phyloP scores from a whole-genome alignment of 139 green algal species.

The Auxenochlorella protothecoides region DNA sequence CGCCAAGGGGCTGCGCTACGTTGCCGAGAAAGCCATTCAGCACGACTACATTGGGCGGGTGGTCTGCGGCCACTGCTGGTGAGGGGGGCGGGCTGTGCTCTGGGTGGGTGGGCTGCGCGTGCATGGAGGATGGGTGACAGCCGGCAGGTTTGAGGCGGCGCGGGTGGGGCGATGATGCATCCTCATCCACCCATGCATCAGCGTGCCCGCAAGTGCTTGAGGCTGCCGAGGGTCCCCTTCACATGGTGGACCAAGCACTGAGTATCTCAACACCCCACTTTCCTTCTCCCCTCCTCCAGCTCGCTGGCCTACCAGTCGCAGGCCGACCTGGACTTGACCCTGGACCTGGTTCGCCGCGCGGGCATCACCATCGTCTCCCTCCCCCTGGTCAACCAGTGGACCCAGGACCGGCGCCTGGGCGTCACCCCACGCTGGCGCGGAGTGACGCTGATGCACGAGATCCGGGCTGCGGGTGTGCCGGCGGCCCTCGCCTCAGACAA shows the following conservation, averaged over 20 bases:
- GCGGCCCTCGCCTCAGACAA: conserved; percentile 61
- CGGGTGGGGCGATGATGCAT: too few species aligned
- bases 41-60: conserved; percentile 50
- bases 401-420: conserved; percentile 23
- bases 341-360: conserved; percentile 20
- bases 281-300: conserved; percentile 11
- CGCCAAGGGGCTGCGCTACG: conserved; percentile 47
- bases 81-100: not conserved
- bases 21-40: conserved; percentile 45
- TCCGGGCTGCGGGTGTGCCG: conserved; percentile 34
- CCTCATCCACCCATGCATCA: too few species aligned
- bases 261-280: not conserved
- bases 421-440: conserved; percentile 53
- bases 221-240: too few species aligned
- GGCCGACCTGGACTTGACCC: conserved; percentile 29
- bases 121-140: not conserved
- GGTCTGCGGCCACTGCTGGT: conserved; percentile 69
- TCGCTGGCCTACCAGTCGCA: conserved; percentile 40
- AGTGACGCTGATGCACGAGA: conserved; percentile 49
- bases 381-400: conserved; percentile 66
- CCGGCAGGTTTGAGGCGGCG: too few species aligned
- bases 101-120: not conserved
- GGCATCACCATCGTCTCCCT: conserved; percentile 51
- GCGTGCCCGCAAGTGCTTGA: too few species aligned
- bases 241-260: too few species aligned